phyloP scores from a whole-genome alignment of 805 yeast species.

The Tetrapisispora pingtungensis region DNA sequence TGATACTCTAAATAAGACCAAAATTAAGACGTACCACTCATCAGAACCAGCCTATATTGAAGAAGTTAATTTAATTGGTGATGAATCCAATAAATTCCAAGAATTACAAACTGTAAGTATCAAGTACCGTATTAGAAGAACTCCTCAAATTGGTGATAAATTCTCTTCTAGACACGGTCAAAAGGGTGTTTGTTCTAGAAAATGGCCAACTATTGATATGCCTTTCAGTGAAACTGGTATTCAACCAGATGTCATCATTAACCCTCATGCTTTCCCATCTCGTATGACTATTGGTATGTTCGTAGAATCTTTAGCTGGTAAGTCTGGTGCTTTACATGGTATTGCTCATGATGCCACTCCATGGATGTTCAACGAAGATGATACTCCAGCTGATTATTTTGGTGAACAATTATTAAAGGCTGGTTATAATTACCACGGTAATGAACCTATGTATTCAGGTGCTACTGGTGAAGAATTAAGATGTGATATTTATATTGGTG shows the following conservation, averaged over 20 bases:
- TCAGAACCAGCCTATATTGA: conserved; percentile 91
- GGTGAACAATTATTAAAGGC: conserved; percentile 84
- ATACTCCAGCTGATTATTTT: conserved; percentile 95
- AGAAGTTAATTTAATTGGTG: conserved; percentile 87
- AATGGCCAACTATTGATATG: conserved; percentile 96
- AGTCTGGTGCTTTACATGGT: conserved; percentile 96
- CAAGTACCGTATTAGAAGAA: conserved; percentile 83
- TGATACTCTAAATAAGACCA: conserved; percentile 83
- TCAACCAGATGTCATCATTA: conserved; percentile 94
- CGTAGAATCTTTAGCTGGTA: conserved; percentile 96
- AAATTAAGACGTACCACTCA: conserved; percentile 85
- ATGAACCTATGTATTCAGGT: conserved; percentile 98
- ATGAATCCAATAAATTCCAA: conserved; percentile 51
- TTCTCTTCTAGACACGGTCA: conserved; percentile 97
- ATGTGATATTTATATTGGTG: conserved; percentile 92
- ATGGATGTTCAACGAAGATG: conserved; percentile 82
- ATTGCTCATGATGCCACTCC: conserved; percentile 96
- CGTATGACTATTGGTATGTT: conserved; percentile 99
- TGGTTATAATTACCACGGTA: conserved; percentile 96
- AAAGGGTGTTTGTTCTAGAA: conserved; percentile 96
- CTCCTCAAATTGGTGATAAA: conserved; percentile 94
- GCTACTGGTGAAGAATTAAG: conserved; percentile 96
- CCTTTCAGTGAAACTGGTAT: conserved; percentile 95
- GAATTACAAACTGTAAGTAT: conserved; percentile 82
- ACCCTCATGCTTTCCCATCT: conserved; percentile 99